Evolutionary conservation across 1,284 basidiomycete genomes (phyloP).

Genomic region (Vanrija pseudolonga): DNA sequence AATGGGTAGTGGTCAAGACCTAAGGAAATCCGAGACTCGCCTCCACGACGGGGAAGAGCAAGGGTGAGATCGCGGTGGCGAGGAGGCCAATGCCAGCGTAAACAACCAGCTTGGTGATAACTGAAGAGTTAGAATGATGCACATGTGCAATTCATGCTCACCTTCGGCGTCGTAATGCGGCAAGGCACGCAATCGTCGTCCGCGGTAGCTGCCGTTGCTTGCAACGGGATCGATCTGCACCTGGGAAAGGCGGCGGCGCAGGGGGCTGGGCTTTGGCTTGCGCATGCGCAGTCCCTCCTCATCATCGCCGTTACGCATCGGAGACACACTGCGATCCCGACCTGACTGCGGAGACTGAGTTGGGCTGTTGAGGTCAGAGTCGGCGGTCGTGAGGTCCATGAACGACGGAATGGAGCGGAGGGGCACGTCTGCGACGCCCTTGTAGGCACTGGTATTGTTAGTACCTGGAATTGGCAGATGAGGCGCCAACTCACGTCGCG

Average conservation of each 20-base stretch:
- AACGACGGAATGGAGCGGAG: constrained; percentile 77
- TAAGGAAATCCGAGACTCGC: background rate
- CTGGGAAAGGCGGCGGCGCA: background rate
- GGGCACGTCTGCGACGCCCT: constrained; percentile 59
- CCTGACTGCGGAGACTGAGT: background rate
- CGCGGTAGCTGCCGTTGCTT: constrained; percentile 1
- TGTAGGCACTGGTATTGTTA: constrained; percentile 56
- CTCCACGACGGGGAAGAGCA: constrained; percentile 64
- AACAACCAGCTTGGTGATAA: constrained; percentile 85
- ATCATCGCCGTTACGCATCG: background rate
- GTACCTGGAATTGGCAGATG: too few species aligned
- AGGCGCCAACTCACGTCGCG: constrained; percentile 58
- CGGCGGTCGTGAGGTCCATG: constrained; percentile 60
- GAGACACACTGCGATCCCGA: too few species aligned
- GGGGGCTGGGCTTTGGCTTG: too few species aligned
- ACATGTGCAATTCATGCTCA: constrained; percentile 48
- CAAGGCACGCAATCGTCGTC: background rate
- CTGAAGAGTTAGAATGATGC: constrained; percentile 47
- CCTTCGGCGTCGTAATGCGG: constrained; percentile 67
- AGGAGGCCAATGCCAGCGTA: constrained; percentile 79
- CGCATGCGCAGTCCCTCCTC: constrained; percentile 7
- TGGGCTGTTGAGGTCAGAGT: constrained; percentile 33
- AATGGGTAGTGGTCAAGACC: background rate
- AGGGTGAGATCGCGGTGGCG: constrained; percentile 60
- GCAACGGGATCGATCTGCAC: constrained; percentile 7